phyloP scores from a whole-genome alignment of 1,284 basidiomycete genomes.

The Leccinum fuscescens region DNA sequence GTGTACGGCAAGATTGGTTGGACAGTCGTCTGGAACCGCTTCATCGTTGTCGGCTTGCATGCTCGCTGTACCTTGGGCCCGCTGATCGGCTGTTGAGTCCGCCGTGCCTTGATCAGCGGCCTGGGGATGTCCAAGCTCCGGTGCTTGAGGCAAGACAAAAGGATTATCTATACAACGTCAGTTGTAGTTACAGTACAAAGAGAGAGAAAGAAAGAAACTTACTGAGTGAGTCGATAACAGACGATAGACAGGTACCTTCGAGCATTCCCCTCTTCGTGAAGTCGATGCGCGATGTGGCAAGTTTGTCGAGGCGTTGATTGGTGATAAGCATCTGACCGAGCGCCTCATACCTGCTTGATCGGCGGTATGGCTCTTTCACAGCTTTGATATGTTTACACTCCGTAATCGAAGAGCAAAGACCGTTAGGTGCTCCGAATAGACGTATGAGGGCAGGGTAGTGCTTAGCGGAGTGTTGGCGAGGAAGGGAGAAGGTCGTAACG shows the following conservation, averaged over 20 bases:
- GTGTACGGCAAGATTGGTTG: neutral
- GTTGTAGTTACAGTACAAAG: neutral
- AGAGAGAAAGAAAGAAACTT: neutral
- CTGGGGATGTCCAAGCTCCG: neutral
- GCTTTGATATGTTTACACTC: conserved; percentile 1
- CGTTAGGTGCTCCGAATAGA: neutral
- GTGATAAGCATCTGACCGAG: conserved; percentile 5
- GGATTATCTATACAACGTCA: neutral
- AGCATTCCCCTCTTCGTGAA: conserved; percentile 11
- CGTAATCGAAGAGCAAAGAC: neutral
- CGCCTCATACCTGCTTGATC: neutral
- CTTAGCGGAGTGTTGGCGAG: neutral
- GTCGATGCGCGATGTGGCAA: conserved; percentile 1
- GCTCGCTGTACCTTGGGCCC: neutral
- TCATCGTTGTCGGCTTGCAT: neutral
- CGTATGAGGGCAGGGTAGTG: neutral
- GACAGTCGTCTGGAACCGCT: neutral
- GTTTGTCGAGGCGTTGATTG: conserved; percentile 11
- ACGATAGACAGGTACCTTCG: conserved; percentile 1
- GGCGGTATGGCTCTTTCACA: neutral
- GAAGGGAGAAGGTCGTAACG: neutral
- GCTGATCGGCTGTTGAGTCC: neutral
- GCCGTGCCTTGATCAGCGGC: neutral
- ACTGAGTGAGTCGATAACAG: neutral
- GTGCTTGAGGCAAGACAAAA: neutral